A percentile compares a stretch with the other conserved stretches of the same genome.
phyloP scores from a whole-genome alignment of 305 asterid species.

The Stenogyne calaminthoides region DNA sequence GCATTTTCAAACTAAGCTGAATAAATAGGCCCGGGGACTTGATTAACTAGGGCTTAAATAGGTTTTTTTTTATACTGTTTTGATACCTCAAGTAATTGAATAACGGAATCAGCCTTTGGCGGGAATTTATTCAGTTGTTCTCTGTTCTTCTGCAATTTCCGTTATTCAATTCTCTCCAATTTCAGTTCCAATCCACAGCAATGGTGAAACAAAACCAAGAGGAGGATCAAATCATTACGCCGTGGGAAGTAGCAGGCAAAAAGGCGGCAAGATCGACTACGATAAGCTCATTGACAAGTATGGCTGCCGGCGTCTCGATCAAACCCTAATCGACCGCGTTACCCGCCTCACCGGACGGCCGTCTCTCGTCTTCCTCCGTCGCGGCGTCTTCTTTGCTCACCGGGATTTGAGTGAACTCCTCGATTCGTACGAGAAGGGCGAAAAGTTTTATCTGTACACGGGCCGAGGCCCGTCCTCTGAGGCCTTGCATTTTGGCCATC shows the following conservation, averaged over 20 bases:
- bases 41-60: too few relatives aligned
- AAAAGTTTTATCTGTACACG: conserved; percentile 81
- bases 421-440: conserved; percentile 72
- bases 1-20: too few relatives aligned
- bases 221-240: conserved; percentile 71
- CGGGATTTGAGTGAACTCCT: conserved; percentile 72
- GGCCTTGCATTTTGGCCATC: conserved; percentile 96
- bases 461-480: conserved; percentile 98
- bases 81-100: too few relatives aligned
- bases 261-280: conserved; percentile 83
- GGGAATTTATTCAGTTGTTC: too few relatives aligned
- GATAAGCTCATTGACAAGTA: conserved; percentile 83
- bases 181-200: background rate
- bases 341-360: conserved; percentile 67
- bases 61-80: too few relatives aligned
- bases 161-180: background rate
- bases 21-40: too few relatives aligned
- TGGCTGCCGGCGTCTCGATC: conserved; percentile 86
- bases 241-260: conserved; percentile 85
- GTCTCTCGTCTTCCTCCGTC: conserved; percentile 93
- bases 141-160: too few relatives aligned
- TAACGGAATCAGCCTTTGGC: too few relatives aligned
- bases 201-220: conserved; percentile 44
- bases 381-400: conserved; percentile 95
- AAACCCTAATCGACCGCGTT: conserved; percentile 66